phyloP scores from a whole-genome alignment of 2,329 filamentous ascomycete species.

The Trichothecium roseum region DNA sequence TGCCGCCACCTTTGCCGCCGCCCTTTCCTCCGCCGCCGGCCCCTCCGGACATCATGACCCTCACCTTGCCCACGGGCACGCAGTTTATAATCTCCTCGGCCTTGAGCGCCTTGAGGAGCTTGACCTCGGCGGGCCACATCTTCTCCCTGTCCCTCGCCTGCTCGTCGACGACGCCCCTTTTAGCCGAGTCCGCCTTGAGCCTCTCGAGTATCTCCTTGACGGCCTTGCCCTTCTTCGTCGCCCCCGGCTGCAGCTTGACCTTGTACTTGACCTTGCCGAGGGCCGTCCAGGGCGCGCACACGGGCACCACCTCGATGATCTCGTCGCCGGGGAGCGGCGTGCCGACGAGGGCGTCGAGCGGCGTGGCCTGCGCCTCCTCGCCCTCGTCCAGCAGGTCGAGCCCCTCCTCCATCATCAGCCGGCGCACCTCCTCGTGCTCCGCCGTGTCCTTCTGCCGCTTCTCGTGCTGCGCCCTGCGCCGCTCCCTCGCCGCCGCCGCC shows the following conservation, averaged over 20 bases:
- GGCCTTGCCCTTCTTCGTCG: constrained; percentile 88
- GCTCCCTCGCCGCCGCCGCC: constrained; percentile 58
- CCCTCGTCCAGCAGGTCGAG: constrained; percentile 50
- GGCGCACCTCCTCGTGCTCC: constrained; percentile 62
- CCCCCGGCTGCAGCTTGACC: constrained; percentile 84
- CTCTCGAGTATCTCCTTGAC: constrained; percentile 79
- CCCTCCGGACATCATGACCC: constrained; percentile 63
- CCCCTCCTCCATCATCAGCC: constrained; percentile 47
- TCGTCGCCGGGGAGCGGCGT: constrained; percentile 74
- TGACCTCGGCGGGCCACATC: constrained; percentile 80
- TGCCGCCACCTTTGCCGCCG: constrained; percentile 18
- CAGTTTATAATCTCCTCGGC: constrained; percentile 72
- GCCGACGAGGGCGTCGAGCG: constrained; percentile 65
- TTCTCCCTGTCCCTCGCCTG: constrained; percentile 53
- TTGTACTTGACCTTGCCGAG: constrained; percentile 77
- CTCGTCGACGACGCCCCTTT: constrained; percentile 52
- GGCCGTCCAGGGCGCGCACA: constrained; percentile 56
- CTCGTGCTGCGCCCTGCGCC: constrained; percentile 71
- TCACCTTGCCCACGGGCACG: constrained; percentile 70
- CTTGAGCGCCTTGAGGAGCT: constrained; percentile 71
- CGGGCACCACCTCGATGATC: constrained; percentile 55
- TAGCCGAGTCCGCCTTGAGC: constrained; percentile 59
- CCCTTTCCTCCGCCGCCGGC: constrained; percentile 29
- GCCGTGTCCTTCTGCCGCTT: constrained; percentile 65
- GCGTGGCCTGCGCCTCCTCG: constrained; percentile 41